Evolutionary conservation across 164 flowering plant species (phyloP), one percentile per base, ranked within the genome.

Genomic region (Sextonia rubra): DNA sequence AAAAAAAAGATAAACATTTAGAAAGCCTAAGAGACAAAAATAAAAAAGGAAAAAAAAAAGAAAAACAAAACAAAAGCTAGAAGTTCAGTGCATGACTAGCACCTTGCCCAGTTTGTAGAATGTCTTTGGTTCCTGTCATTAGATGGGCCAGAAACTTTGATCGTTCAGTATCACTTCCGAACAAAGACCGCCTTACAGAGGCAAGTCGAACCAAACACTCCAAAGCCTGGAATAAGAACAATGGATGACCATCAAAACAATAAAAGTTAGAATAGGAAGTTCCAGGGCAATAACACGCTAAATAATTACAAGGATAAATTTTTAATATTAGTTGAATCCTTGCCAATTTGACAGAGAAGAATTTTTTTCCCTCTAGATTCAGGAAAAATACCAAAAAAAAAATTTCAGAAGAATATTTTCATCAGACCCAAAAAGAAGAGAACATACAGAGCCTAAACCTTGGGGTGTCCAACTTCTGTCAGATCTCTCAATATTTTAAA

Each of bases 191-290:
- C 69, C 99, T 86, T 58, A 95, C 97, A 63, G 99, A 95, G 74
- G 97, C 97, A 76, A 95, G 79, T 64, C 99, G 87, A 69, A 95
- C 99, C 80, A 95, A 85, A 83, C 98, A 95, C 80, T 93, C 99
- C 82, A 95, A 78, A 69, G 99, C 96, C 99, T 95, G 79, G 47
- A 72, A 74, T 75, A 20, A 75, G 12, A 61, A 32, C 55, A 32
- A 68, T 11, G 18, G 12, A 18, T 18, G 1, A 72, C 25, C 52
- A 64, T 25, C 52, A 64, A 18, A 15, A n/a, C 24, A 20, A 17
- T 12, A 23, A 22, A 61, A 22, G 25, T 61, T n/a, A 61, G 29
- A n/a, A 24, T 22, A 61, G 27, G 5, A 61, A 61, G 22, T n/a
- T 20, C 64, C 12, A 22, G n/a, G n/a, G 17, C n/a, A 2, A 52